Conservation (phyloP, 2,329 filamentous ascomycete genomes). For the Podosphaera fusca region DNA sequence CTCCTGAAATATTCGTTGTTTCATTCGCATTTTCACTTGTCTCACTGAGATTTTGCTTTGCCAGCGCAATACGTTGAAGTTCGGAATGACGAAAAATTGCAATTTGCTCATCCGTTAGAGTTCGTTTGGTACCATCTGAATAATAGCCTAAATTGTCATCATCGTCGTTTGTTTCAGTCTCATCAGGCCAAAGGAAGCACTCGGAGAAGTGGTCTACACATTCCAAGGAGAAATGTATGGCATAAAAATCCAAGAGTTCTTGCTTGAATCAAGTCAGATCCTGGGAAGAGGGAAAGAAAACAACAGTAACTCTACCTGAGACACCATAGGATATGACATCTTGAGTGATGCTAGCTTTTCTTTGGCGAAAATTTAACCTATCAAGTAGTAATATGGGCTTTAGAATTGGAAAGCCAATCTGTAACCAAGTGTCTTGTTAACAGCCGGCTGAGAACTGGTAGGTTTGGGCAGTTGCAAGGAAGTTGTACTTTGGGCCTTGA, state of each 20-base stretch:
- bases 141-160: constrained; percentile 62
- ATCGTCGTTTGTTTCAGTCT: constrained; percentile 21
- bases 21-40: constrained; percentile 2
- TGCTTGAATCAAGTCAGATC: constrained; percentile 5
- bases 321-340: background rate
- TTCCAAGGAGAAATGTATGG: constrained; percentile 10
- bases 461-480: too few species aligned
- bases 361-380: too few species aligned
- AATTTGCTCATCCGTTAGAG: constrained; percentile 77
- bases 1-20: background rate
- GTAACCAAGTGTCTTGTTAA: too few species aligned
- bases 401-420: too few species aligned
- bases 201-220: constrained; percentile 31
- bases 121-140: constrained; percentile 64
- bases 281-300: background rate
- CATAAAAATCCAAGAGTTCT: constrained; percentile 13
- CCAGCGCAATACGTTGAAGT: constrained; percentile 44
- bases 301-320: background rate
- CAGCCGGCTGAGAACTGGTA: too few species aligned
- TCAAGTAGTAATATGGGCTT: too few species aligned
- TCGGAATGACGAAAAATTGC: constrained; percentile 79
- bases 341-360: background rate
- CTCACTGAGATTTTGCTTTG: constrained; percentile 17
- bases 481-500: too few species aligned
- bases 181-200: constrained; percentile 23